Evolutionary conservation across 2,329 filamentous ascomycete genomes (phyloP).

Genomic region (Gaeumannomyces sp.): DNA sequence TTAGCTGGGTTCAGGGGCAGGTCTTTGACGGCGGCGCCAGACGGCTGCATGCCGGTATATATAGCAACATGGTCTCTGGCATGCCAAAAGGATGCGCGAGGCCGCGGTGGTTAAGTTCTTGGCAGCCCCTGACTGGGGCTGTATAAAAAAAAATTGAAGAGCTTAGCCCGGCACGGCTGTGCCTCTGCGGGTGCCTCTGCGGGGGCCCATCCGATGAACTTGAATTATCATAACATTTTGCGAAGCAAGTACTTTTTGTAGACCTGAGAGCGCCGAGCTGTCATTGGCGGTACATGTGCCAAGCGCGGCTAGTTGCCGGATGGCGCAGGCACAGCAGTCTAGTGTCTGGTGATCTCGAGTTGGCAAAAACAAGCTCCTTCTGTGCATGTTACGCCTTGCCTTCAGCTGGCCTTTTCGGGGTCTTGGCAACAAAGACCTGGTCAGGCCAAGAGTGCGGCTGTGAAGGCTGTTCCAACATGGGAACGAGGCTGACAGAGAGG

Average conservation of each 20-base stretch:
- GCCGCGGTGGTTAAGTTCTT: background rate
- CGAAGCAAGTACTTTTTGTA: background rate
- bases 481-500: background rate
- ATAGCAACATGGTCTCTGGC: background rate
- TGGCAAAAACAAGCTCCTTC: background rate
- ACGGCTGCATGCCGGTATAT: background rate
- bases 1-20: too few species aligned
- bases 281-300: background rate
- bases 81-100: background rate
- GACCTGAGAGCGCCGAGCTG: background rate
- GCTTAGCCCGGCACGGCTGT: background rate
- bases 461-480: background rate
- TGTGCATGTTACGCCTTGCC: background rate
- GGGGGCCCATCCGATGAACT: background rate
- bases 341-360: background rate
- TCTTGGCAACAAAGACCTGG: background rate
- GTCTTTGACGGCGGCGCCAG: too few species aligned
- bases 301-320: background rate
- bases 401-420: background rate
- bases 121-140: background rate
- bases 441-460: background rate
- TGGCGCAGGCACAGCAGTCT: background rate
- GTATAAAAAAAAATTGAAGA: too few species aligned
- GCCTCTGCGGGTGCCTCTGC: background rate
- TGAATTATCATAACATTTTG: background rate